Evolutionary conservation across 257 asterid species (phyloP).

Genomic region (Solanum chmielewskii): DNA sequence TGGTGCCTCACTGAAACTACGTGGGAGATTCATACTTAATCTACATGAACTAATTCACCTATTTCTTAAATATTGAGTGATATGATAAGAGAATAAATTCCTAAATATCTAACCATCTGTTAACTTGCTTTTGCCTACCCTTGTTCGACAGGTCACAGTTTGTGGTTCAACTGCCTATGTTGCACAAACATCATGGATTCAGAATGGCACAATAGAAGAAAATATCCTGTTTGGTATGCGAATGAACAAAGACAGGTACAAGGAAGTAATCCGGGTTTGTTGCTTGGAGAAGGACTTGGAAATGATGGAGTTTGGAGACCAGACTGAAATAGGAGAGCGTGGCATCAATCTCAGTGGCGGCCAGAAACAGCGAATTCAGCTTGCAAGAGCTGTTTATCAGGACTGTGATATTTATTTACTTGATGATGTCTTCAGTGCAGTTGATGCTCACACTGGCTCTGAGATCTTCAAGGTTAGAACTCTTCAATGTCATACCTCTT

Average conservation of each 20-base stretch:
- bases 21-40: background rate
- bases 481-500: background rate
- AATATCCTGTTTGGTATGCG: slow-evolving; percentile 65
- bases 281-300: slow-evolving; percentile 93
- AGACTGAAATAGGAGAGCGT: slow-evolving; percentile 99
- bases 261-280: slow-evolving; percentile 65
- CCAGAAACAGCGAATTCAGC: slow-evolving; percentile 92
- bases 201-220: slow-evolving; percentile 87
- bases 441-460: slow-evolving; percentile 98
- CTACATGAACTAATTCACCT: background rate
- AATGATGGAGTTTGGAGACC: slow-evolving; percentile 94
- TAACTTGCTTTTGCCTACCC: background rate
- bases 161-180: slow-evolving; percentile 94
- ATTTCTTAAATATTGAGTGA: background rate
- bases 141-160: slow-evolving; percentile 43
- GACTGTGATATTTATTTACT: slow-evolving; percentile 84
- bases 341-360: slow-evolving; percentile 98
- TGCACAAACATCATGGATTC: slow-evolving; percentile 96
- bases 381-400: slow-evolving; percentile 94
- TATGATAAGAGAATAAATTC: background rate
- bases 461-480: slow-evolving; percentile 73
- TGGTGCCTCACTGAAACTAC: background rate
- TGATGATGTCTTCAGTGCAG: slow-evolving; percentile 92
- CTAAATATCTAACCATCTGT: background rate
- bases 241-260: slow-evolving; percentile 48